A percentile compares a stretch with the other conserved stretches of the same genome.
These are phyloP conservation scores for Hippophae tibetana DNA, from an alignment of 306 rosid species.

Conservation along the genomic window DNA sequence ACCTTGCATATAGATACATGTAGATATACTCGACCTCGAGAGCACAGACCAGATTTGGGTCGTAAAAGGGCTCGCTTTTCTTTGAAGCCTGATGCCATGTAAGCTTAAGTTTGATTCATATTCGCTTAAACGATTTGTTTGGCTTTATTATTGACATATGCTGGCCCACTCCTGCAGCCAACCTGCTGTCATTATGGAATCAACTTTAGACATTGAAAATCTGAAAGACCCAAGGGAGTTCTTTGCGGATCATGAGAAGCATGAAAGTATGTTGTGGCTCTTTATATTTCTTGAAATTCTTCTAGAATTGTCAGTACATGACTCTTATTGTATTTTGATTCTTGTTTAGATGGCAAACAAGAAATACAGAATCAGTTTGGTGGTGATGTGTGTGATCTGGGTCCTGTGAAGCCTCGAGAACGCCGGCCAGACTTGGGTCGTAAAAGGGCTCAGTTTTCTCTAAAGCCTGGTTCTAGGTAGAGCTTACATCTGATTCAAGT, in stretches of 20 bases:
- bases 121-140: not conserved
- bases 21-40: slow-evolving; percentile 18
- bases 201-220: slow-evolving; percentile 38
- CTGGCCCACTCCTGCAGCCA: not conserved
- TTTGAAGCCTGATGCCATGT: slow-evolving; percentile 47
- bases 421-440: slow-evolving; percentile 67
- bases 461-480: slow-evolving; percentile 50
- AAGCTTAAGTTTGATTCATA: slow-evolving; percentile 3
- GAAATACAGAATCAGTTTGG: slow-evolving; percentile 63
- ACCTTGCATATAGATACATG: too few relatives aligned
- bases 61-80: slow-evolving; percentile 62
- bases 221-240: slow-evolving; percentile 49
- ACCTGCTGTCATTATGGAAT: slow-evolving; percentile 38
- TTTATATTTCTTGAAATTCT: slow-evolving; percentile 2
- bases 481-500: not conserved
- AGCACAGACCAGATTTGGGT: slow-evolving; percentile 63
- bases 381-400: slow-evolving; percentile 26
- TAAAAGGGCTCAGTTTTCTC: slow-evolving; percentile 55
- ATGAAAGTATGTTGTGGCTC: slow-evolving; percentile 46
- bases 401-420: slow-evolving; percentile 20
- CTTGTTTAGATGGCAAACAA: slow-evolving; percentile 56
- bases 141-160: not conserved
- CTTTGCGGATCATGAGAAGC: slow-evolving; percentile 49
- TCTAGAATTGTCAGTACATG: not conserved
- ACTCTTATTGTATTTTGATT: slow-evolving; percentile 7